phyloP scores from a whole-genome alignment of 176 grass and related monocot genomes.

The Aegilops longissima region DNA sequence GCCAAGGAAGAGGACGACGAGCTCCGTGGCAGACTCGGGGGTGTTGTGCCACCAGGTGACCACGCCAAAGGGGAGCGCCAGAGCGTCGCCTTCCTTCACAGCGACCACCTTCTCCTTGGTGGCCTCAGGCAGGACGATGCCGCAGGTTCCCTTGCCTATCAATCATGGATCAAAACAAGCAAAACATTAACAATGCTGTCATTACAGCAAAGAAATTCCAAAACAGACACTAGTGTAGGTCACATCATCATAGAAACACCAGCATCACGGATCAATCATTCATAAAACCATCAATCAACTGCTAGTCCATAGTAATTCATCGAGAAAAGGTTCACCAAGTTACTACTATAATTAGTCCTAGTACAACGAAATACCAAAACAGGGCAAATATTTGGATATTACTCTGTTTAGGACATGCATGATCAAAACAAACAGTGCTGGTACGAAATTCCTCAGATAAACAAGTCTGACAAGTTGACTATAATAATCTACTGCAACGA shows the following conservation, averaged over 20 bases:
- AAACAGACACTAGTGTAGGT: not conserved
- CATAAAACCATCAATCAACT: not conserved
- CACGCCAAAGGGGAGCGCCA: conserved; percentile 80
- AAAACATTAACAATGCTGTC: not conserved
- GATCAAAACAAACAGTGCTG: no score
- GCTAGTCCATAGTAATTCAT: no score
- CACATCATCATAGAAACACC: not conserved
- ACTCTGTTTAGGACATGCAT: not conserved
- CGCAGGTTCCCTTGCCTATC: conserved; percentile 41
- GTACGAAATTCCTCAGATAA: no score
- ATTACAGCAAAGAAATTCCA: not conserved
- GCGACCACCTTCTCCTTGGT: conserved; percentile 74
- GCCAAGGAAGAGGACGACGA: conserved; percentile 69
- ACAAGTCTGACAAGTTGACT: no score
- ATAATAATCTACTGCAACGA: no score
- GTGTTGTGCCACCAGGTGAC: conserved; percentile 87
- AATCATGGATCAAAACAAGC: not conserved
- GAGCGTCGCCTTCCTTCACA: conserved; percentile 72
- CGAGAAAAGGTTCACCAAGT: no score
- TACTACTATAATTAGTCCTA: no score
- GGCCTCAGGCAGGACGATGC: conserved; percentile 52
- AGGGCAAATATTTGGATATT: no score
- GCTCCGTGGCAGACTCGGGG: conserved; percentile 30
- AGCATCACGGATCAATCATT: no score
- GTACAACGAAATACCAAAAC: no score